These are phyloP conservation scores for Arthromyces matolae DNA, from an alignment of 768 basidiomycete genomes.

Conservation along the genomic window DNA sequence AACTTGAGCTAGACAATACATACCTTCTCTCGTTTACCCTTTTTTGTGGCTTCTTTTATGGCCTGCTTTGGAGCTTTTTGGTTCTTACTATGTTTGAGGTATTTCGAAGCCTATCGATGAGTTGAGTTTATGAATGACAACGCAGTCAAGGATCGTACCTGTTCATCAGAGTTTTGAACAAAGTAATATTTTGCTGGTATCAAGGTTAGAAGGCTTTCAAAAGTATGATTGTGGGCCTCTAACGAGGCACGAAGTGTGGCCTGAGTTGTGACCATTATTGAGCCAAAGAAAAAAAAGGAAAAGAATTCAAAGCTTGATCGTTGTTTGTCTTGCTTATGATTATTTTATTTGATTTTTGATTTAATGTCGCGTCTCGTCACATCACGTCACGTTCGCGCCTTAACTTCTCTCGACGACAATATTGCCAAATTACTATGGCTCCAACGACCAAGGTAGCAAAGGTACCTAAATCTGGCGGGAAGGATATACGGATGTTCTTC, in stretches of 20 bases:
- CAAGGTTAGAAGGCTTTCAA: conserved; percentile 76
- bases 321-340: no score
- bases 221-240: conserved; percentile 81
- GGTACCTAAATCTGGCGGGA: conserved; percentile 26
- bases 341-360: no score
- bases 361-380: conserved; percentile 6
- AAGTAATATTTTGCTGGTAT: conserved; percentile 92
- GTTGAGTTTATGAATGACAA: background rate
- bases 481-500: conserved; percentile 40
- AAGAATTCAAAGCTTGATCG: no score
- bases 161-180: conserved; percentile 62
- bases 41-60: conserved; percentile 84
- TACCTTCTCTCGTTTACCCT: conserved; percentile 86
- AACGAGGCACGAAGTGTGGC: conserved; percentile 56
- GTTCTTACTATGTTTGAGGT: conserved; percentile 87
- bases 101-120: conserved; percentile 48
- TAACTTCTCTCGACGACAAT: conserved; percentile 1
- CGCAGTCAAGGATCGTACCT: conserved; percentile 41
- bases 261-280: conserved; percentile 51
- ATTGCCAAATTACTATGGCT: conserved; percentile 18
- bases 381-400: conserved; percentile 1
- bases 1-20: conserved; percentile 5
- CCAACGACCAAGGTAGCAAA: conserved; percentile 22
- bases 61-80: conserved; percentile 80
- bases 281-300: no score